phyloP scores from a whole-genome alignment of 163 green algal species.

The Scenedesmus sp. region DNA sequence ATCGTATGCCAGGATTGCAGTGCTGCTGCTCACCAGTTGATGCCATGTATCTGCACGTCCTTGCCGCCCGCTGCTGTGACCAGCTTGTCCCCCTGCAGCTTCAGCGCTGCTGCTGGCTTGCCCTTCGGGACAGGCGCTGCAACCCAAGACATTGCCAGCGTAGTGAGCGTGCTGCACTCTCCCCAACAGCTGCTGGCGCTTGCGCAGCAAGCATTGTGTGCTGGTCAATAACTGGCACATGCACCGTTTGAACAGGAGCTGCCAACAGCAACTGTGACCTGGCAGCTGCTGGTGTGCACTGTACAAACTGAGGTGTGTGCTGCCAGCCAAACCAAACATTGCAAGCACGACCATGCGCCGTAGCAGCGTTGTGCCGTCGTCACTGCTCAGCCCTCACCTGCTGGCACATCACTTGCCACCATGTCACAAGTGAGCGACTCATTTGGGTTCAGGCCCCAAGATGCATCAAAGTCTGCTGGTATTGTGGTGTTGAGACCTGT shows the following conservation, averaged over 20 bases:
- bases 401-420: conserved; percentile 14
- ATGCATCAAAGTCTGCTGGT: neutral
- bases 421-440: conserved; percentile 19
- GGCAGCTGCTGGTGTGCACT: neutral
- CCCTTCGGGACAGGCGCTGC: conserved; percentile 13
- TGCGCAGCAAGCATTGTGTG: neutral
- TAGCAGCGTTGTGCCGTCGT: neutral
- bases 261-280: no score
- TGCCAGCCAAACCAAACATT: neutral
- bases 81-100: conserved; percentile 25
- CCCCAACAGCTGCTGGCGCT: neutral
- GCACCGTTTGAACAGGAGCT: no score
- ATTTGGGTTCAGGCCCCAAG: conserved; percentile 4
- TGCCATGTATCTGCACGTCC: conserved; percentile 27
- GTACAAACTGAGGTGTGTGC: no score
- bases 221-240: no score
- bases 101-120: conserved; percentile 34
- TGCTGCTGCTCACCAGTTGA: conserved; percentile 49
- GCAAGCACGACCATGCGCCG: neutral
- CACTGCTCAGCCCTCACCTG: neutral
- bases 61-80: conserved; percentile 24
- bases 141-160: neutral
- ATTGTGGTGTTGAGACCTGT: conserved; percentile 34
- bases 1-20: neutral
- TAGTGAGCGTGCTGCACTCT: neutral